These are phyloP conservation scores for Stachybotrys echinatus DNA, from an alignment of 2,329 filamentous ascomycete genomes.

Conservation along the genomic window DNA sequence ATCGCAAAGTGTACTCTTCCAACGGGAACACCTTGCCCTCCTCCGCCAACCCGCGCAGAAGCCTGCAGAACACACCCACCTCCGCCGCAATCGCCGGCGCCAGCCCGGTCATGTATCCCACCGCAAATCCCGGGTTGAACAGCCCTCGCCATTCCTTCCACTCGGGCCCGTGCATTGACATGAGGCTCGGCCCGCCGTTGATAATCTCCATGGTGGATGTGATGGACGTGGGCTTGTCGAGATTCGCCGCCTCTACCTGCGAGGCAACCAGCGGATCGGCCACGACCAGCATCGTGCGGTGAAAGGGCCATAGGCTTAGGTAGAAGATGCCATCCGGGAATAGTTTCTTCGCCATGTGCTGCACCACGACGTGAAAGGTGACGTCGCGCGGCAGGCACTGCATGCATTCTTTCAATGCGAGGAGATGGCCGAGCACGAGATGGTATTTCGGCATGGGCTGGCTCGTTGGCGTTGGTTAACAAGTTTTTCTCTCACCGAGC, in stretches of 20 bases:
- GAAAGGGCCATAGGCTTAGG: not conserved
- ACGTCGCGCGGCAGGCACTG: not conserved
- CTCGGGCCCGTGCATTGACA: not conserved
- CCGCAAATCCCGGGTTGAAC: not conserved
- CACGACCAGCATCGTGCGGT: not conserved
- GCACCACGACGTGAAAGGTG: not conserved
- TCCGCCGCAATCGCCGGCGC: not conserved
- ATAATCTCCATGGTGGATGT: not conserved
- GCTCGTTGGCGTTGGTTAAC: not conserved
- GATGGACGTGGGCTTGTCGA: not conserved
- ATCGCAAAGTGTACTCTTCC: not conserved
- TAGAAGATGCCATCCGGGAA: not conserved
- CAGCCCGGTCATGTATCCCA: not conserved
- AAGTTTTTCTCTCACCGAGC: not conserved
- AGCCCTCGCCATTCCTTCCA: conserved; percentile 1
- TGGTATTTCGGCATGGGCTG: conserved; percentile 1
- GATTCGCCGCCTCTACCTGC: not conserved
- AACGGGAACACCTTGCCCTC: not conserved
- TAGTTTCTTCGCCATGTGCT: not conserved
- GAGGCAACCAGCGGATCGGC: not conserved
- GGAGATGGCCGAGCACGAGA: not conserved
- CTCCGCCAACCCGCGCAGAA: not conserved
- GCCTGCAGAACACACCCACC: not conserved
- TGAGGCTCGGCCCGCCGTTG: not conserved
- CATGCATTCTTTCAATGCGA: not conserved